Percentiles rank a stretch among this genome's conserved stretches.
Evolutionary conservation across 352 stramenopile species (phyloP).

Genomic region (Globisporangium cystogenes): DNA sequence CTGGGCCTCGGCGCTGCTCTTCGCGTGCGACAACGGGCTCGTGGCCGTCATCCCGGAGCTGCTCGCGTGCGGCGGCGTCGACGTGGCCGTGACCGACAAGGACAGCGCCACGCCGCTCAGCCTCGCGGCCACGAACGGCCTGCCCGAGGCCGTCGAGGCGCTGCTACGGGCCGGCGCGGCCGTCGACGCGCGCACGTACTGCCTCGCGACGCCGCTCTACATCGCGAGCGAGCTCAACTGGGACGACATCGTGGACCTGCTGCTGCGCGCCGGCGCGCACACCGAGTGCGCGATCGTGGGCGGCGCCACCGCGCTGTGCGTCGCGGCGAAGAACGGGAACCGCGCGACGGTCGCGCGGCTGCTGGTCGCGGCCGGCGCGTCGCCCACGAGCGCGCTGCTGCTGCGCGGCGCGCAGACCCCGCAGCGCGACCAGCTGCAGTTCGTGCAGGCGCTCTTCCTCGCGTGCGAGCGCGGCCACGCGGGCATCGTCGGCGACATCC

Average conservation of each 20-base stretch:
- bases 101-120: slow-evolving; percentile 54
- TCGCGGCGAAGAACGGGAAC: slow-evolving; percentile 76
- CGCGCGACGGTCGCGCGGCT: slow-evolving; percentile 44
- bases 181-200: slow-evolving; percentile 57
- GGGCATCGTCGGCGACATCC: slow-evolving; percentile 59
- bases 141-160: slow-evolving; percentile 31
- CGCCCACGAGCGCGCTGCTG: slow-evolving; percentile 4
- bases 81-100: slow-evolving; percentile 64
- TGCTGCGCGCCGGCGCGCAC: slow-evolving; percentile 41
- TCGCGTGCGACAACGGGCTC: slow-evolving; percentile 52
- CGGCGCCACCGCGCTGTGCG: slow-evolving; percentile 64
- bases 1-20: slow-evolving; percentile 45
- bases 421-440: slow-evolving; percentile 21
- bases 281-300: slow-evolving; percentile 35
- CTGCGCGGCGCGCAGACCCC: slow-evolving; percentile 2
- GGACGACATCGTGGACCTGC: slow-evolving; percentile 55
- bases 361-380: slow-evolving; percentile 28
- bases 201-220: slow-evolving; percentile 69
- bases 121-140: slow-evolving; percentile 51
- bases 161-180: slow-evolving; percentile 45
- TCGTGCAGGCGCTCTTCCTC: slow-evolving; percentile 70
- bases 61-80: slow-evolving; percentile 19
- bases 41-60: slow-evolving; percentile 39
- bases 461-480: slow-evolving; percentile 69
- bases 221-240: slow-evolving; percentile 71